Evolutionary conservation across 2,329 filamentous ascomycete species (phyloP), one percentile per base, ranked within the genome.

Genomic region (Aureobasidium sp.): DNA sequence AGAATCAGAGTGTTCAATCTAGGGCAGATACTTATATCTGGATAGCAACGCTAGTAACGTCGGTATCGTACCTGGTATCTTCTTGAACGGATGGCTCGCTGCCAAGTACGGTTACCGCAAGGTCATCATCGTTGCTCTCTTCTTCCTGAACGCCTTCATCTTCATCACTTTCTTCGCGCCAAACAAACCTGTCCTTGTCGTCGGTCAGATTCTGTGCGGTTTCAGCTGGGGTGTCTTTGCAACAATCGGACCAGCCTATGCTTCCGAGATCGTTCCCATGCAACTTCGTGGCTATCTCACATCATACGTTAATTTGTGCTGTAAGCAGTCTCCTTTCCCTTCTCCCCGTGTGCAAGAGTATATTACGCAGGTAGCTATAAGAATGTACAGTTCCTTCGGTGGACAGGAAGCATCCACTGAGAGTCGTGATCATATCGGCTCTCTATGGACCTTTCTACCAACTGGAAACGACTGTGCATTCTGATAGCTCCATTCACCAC

Each of bases 261-360:
- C 85, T 25, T 85, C 83, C 60, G 86, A 89, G 68, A 80, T 86
- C 8, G 82, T 81, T 38, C 84, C 83, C 1, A 73, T 82, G 33
- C 78, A 79, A 1, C 76, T 86, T 40, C 77, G 84, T 29, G 81
- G 80, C 27, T 77, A 81, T 46, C 70, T 85, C 25, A 85, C 83
- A 0, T 79, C 79, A 29, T 85, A 80, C 60, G 79, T 84, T 60
- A 85, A 85, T 65, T 71, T 85, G 37, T 84, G 82, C 66, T 86
- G 84, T 57, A 31, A 37, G 53, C 10, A 35, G 2, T 31, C 23
- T 19, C 2, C 4, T 31, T 0, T 7, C 10, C 3, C 9, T 17
- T 11, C 35, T 9, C n/a, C n/a, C n/a, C n/a, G n/a, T n/a, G n/a
- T n/a, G n/a, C n/a, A n/a, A n/a, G n/a, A n/a, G n/a, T n/a, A n/a